Evolutionary conservation across 768 basidiomycete genomes (phyloP), one percentile per base, ranked within the genome.

Genomic region (Russula dissimulans): DNA sequence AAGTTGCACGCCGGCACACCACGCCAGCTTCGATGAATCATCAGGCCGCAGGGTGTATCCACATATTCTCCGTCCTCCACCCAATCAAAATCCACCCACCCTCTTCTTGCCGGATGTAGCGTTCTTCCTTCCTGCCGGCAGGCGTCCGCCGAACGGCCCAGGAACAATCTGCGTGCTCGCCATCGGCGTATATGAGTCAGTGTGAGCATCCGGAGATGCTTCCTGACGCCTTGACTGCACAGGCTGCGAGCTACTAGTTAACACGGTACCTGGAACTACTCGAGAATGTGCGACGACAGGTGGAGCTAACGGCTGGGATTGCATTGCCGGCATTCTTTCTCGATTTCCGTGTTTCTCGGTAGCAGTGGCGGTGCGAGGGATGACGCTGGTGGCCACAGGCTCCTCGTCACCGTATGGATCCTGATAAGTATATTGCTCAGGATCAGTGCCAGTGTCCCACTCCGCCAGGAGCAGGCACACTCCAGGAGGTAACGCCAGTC

Each of bases 161-260:
- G 89, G 81, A 10, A 89, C 69, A 7, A 85, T 71, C 68, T 92
- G 89, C 2, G 89, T 91, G 63, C 80, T 89, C 39, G 76, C 71
- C 72, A 81, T 73, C 15, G 72, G 63, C 26, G 45, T 17, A 29
- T 56, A 36, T 26, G 61, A 53, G 22, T 56, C 54, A 50, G 4
- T 11, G 18, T 34, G 34, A 0, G 22, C 17, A 4, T 53, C 39
- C 11, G 31, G 32, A 15, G 42, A 12, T 6, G 6, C 18, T 15
- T 34, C 29, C 17, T 17, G 15, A 15, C 39, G 44, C 38, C 45
- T 36, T 17, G 34, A 9, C 22, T 26, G 22, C 17, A 47, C 17
- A 1, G 55, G 55, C 22, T 57, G 55, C 18, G 55, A 61, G 22
- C 22, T 26, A 10, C 14, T 57, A 11, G 60, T 31, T 22, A 46